These are phyloP conservation scores for Mimosa bimucronata DNA, from an alignment of 306 rosid species.

Conservation along the genomic window DNA sequence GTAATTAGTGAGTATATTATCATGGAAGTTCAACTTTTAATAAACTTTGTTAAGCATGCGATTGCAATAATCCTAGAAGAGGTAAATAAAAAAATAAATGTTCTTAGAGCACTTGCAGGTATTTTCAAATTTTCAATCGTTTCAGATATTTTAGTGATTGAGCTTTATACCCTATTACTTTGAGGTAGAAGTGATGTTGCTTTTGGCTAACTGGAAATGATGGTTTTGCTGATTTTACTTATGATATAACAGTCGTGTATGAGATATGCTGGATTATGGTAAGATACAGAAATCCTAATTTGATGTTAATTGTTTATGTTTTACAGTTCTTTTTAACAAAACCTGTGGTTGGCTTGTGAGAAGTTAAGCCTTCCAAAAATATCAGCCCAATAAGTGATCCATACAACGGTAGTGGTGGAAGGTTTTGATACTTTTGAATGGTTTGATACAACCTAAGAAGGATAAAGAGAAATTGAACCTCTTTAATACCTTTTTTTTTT, in stretches of 20 bases:
- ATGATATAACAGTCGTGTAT: background rate
- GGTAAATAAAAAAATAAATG: background rate
- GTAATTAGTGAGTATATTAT: background rate
- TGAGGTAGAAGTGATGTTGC: background rate
- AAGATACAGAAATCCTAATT: too few species aligned
- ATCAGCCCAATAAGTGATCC: too few species aligned
- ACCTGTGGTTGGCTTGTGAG: too few species aligned
- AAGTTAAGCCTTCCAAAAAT: too few species aligned
- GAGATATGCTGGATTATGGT: background rate
- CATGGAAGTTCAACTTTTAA: background rate
- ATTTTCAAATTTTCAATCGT: background rate
- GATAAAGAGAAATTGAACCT: too few species aligned
- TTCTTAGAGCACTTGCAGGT: background rate
- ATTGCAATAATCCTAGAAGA: background rate
- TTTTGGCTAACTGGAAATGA: background rate
- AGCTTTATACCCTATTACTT: too few species aligned
- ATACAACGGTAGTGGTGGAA: too few species aligned
- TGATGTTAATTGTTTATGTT: too few species aligned
- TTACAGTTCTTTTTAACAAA: too few species aligned
- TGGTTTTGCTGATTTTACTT: background rate
- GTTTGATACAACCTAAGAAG: too few species aligned
- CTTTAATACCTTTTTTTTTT: too few species aligned
- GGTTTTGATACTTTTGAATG: too few species aligned
- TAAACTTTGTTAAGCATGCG: background rate
- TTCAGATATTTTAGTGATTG: background rate